Evolutionary conservation across 2,329 filamentous ascomycete species (phyloP), one percentile per base, ranked within the genome.

Genomic region (Fusarium euwallaceae): DNA sequence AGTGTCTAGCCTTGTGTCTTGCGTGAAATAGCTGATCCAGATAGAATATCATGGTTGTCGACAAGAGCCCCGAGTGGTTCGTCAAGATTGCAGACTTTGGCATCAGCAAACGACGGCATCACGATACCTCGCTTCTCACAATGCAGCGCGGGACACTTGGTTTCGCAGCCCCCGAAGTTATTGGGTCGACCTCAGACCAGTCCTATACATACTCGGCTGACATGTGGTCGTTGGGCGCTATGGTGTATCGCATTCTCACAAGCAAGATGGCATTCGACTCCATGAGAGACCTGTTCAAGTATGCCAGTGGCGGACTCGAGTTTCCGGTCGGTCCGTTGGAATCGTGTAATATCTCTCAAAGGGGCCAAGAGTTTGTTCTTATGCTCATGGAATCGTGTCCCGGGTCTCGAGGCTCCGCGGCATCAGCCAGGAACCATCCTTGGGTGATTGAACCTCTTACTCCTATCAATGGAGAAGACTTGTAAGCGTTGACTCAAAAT

Each of bases 61-160:
- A 61, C 24, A 41, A 29, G 24, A 39, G 22, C 17, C 59, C 59
- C 0, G 36, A 41, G 24, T 61, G 59, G 59, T 61, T 61, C 24
- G 59, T 61, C 24, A 61, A 61, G 59, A 61, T 61, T 45, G 39
- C 36, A 3, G 59, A 61, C 37, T 61, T 61, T 48, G 59, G 59
- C 20, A 61, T 61, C 36, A 61, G 59, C 59, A 61, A 45, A n/a
- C 59, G 59, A 16, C 22, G 59, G 17, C 59, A 61, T 34, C 55
- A 59, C 14, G 55, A 37, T 37, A 59, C 55, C 8, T 36, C 55
- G 1, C 29, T 17, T 22, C 55, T 59, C 22, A 59, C 55, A 4
- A 59, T 59, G 55, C 55, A 59, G 8, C 55, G 55, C 4, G 51
- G 27, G 27, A 55, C 51, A 20, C 17, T 22, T 55, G 51, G 51